Evolutionary conservation across 208 protist species (phyloP).

Genomic region (Phytomonas sp.): DNA sequence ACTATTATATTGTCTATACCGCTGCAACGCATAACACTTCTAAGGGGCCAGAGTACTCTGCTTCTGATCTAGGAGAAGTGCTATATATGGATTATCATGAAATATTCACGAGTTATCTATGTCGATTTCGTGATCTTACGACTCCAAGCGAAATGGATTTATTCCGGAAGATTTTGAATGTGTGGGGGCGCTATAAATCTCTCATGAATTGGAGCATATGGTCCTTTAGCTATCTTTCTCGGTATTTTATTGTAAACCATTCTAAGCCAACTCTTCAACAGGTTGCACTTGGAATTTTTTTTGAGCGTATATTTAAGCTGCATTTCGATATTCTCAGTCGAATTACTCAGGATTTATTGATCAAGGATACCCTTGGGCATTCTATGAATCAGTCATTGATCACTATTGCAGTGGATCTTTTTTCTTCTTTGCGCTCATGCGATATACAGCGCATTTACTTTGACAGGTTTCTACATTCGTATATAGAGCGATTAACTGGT

Average conservation of each 20-base stretch:
- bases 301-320: constrained; percentile 73
- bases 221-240: constrained; percentile 77
- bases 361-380: constrained; percentile 13
- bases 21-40: constrained; percentile 61
- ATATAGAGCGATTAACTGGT: constrained; percentile 18
- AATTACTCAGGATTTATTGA: constrained; percentile 55
- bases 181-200: constrained; percentile 79
- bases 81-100: constrained; percentile 88
- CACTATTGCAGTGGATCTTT: constrained; percentile 47
- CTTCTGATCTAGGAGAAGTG: constrained; percentile 60
- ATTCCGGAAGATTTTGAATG: constrained; percentile 49
- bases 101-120: constrained; percentile 79
- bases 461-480: constrained; percentile 68
- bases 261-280: constrained; percentile 71
- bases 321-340: constrained; percentile 38
- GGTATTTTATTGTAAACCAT: constrained; percentile 82
- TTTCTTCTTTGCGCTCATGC: constrained; percentile 64
- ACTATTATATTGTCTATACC: constrained; percentile 82
- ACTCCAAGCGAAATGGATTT: constrained; percentile 42
- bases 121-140: constrained; percentile 30
- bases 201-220: constrained; percentile 81
- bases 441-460: constrained; percentile 51
- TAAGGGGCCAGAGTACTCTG: constrained; percentile 33
- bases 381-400: constrained; percentile 31
- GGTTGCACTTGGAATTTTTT: constrained; percentile 74